Base-by-base conservation (phyloP, 176 grass and related monocot genomes). In the Tillandsia leiboldiana region DNA sequence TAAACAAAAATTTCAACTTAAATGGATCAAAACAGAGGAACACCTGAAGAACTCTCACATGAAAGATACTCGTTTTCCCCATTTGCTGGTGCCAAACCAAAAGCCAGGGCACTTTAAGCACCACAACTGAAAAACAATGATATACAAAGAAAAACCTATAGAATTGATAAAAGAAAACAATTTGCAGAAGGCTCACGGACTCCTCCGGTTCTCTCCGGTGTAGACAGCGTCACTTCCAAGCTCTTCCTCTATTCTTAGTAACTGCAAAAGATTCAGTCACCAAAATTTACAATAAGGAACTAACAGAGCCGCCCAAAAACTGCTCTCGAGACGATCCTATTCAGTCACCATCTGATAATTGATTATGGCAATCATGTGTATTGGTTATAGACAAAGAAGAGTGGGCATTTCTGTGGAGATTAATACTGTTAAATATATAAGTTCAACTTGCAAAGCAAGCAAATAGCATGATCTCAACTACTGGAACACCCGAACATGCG, bases 171-270 rank as follows among this genome's bases (percentile, higher is more conserved):
- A 23, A 11, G 22, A 57, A 73, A 48, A 20, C 24, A 22, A 51
- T 12, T 20, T 10, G 52, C 6, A 78, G 20, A 79, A 58, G 81
- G 53, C 69, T 80, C 18, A 85, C 50, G 66, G 66, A 15, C 68
- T 72, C 85, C 77, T 90, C 94, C 94, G 90, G 72, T 82, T 92
- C 63, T 90, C 80, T 12, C 90, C 94, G 29, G 87, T 84, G 80
- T 90, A 99, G 27, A 79, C 71, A 70, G 80, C 84, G 61, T 81
- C 87, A 81, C 59, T 80, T 80, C 84, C 87, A 72, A 94, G 90
- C 81, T 99, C 90, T 76, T 90, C 90, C 80, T 93, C 90, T 80
- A 99, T 94, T 90, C 90, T 88, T 63, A 94, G 87, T 42, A 99
- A 75, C 95, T 99, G 75, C 51, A 78, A 50, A 71, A 48, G 58